Evolutionary conservation across 352 stramenopile species (phyloP).

Genomic region (Pythium monospermum): DNA sequence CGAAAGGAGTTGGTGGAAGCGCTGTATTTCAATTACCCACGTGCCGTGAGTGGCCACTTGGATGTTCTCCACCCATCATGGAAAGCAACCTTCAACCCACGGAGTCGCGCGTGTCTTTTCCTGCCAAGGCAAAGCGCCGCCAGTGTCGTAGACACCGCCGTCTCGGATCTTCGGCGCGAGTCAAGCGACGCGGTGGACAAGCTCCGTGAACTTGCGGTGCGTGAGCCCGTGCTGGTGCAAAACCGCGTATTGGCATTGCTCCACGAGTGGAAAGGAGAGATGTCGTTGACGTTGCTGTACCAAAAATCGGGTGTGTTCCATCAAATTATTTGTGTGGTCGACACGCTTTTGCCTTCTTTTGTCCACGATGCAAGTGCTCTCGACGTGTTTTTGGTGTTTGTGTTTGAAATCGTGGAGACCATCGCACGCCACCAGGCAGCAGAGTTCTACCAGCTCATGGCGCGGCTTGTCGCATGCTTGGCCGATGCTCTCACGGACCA

Average conservation of each 20-base stretch:
- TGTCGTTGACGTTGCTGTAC: constrained; percentile 69
- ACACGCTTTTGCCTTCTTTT: constrained; percentile 45
- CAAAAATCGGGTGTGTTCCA: constrained; percentile 49
- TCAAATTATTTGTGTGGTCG: constrained; percentile 55
- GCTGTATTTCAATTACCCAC: constrained; percentile 62
- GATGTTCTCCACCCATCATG: constrained; percentile 48
- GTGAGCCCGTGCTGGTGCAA: constrained; percentile 49
- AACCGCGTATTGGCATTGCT: constrained; percentile 32
- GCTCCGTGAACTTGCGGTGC: constrained; percentile 51
- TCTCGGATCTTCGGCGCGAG: constrained; percentile 40
- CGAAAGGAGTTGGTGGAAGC: constrained; percentile 39
- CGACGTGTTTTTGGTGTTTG: constrained; percentile 37
- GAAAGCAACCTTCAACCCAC: constrained; percentile 29
- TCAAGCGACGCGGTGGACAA: constrained; percentile 46
- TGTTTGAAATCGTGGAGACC: constrained; percentile 65
- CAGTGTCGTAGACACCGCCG: constrained; percentile 39
- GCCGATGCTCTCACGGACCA: constrained; percentile 39
- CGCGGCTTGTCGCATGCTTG: constrained; percentile 43
- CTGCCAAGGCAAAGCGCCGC: constrained; percentile 22
- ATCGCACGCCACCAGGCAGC: constrained; percentile 57
- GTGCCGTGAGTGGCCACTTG: constrained; percentile 36
- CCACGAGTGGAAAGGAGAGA: constrained; percentile 42
- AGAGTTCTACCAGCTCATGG: constrained; percentile 62
- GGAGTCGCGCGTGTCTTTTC: constrained; percentile 2
- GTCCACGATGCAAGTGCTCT: constrained; percentile 28